Base-by-base conservation (phyloP, 1,139 yeast genomes). In the Schizosaccharomyces versatilis region DNA sequence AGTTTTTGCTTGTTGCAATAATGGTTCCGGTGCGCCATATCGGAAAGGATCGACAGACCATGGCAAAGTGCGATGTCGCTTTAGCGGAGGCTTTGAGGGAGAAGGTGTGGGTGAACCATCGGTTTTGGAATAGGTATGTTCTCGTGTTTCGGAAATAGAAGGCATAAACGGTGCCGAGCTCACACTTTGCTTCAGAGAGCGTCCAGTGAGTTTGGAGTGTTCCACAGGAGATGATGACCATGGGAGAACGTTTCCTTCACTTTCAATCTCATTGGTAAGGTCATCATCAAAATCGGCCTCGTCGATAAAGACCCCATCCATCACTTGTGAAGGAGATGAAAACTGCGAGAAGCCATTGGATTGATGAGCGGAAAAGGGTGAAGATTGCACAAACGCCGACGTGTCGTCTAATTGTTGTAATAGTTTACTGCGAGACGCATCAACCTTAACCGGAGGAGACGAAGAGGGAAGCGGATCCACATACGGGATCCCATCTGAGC, bases 261-360 rank as follows among this genome's bases (percentile, higher is more conserved):
- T 47, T 14, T 56, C 54, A 38, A 54, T 54, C 17, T 56, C 54
- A 17, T 54, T 38, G 9, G 53, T 42, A 15, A 56, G 19, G 24
- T 57, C 55, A 40, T 57, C 59, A 32, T 57, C 59, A 9, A 57
- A 53, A 52, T 57, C 58, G 36, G 48, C 53, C 53, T 57, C 57
- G 41, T 56, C 51, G 36, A 57, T 47, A 36, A 47, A 47, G 19
- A 57, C 54, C 7, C 51, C 57, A 41, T 41, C 38, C 40, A 51
- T 14, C 32, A 32, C 32, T 8, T 44, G 38, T 10, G 49, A 3
- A 32, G 49, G 9, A 7, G 12, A 10, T 24, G 15, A 19, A 1
- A n/a, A 14, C 6, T 32, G 38, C 38, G 15, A 9, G 24, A n/a
- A 32, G 32, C 38, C 9, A 8, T 17, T 17, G 14, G 10, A n/a